A percentile compares a stretch with the other conserved stretches of the same genome.
Evolutionary conservation across 306 rosid genomes (phyloP).

Genomic region (Trifolium pratense): DNA sequence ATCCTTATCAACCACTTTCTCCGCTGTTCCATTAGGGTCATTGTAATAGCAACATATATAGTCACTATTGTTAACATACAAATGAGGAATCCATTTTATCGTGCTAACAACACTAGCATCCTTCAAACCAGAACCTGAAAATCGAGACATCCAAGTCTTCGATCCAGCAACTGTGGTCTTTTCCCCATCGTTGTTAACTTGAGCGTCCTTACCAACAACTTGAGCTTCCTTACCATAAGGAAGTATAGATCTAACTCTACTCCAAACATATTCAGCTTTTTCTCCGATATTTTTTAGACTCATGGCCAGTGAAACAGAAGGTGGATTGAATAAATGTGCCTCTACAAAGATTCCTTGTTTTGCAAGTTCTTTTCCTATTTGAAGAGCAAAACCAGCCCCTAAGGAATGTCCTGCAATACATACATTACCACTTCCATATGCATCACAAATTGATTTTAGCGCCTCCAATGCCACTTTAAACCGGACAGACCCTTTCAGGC

Average conservation of each 20-base stretch:
- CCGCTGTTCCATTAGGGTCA: constrained; percentile 55
- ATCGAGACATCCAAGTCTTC: constrained; percentile 61
- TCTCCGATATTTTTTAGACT: constrained; percentile 72
- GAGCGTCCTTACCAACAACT: constrained; percentile 48
- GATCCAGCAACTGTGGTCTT: constrained; percentile 40
- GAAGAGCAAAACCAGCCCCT: constrained; percentile 95
- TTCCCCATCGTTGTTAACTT: constrained; percentile 43
- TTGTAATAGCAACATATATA: constrained; percentile 88
- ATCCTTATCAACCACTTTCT: constrained; percentile 53
- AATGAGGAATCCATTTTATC: constrained; percentile 83
- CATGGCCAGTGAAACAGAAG: constrained; percentile 86
- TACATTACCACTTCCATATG: constrained; percentile 73
- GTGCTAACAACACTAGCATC: constrained; percentile 47
- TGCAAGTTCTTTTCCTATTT: constrained; percentile 85
- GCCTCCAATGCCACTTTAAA: constrained; percentile 68
- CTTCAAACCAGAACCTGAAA: constrained; percentile 51
- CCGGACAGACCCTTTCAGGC: constrained; percentile 88
- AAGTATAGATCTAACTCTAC: constrained; percentile 74
- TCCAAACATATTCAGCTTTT: constrained; percentile 77
- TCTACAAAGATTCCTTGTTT: constrained; percentile 84
- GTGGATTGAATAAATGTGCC: constrained; percentile 93
- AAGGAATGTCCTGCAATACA: constrained; percentile 92
- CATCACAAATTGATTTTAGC: constrained; percentile 61
- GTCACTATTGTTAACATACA: constrained; percentile 88
- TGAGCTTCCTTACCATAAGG: constrained; percentile 56